These are phyloP conservation scores for Handroanthus guayacan DNA, from an alignment of 257 asterid species.

Conservation along the genomic window DNA sequence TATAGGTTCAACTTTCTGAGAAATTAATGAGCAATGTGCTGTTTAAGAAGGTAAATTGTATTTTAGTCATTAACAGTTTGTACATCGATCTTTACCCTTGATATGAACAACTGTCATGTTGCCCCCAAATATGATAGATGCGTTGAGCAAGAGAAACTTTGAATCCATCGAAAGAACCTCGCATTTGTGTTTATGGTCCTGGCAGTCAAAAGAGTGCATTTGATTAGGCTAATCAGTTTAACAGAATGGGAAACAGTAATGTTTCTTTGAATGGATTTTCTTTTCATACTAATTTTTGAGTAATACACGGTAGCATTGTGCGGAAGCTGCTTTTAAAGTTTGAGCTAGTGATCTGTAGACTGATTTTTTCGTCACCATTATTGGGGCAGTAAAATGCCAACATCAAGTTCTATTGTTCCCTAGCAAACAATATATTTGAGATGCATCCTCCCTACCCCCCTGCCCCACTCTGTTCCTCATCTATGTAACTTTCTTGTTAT, in stretches of 20 bases:
- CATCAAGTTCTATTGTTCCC: neutral
- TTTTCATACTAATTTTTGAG: neutral
- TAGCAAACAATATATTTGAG: constrained; percentile 17
- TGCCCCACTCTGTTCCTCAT: constrained; percentile 16
- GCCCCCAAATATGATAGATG: constrained; percentile 11
- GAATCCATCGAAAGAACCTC: constrained; percentile 20
- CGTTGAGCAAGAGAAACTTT: constrained; percentile 20
- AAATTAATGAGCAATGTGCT: constrained; percentile 87
- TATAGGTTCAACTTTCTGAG: constrained; percentile 94
- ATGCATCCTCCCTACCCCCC: neutral
- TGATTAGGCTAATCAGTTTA: neutral
- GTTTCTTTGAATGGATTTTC: neutral
- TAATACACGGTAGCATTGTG: neutral
- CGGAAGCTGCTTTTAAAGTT: constrained; percentile 21
- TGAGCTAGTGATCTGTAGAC: constrained; percentile 2
- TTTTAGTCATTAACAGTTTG: neutral
- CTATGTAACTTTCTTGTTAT: constrained; percentile 36
- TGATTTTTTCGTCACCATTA: constrained; percentile 14
- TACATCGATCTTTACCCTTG: constrained; percentile 1
- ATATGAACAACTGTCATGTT: constrained; percentile 9
- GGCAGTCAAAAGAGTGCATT: neutral
- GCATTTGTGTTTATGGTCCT: neutral
- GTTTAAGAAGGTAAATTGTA: constrained; percentile 81
- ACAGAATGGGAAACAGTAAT: neutral
- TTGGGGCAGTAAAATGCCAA: neutral